phyloP scores from a whole-genome alignment of 176 grass and related monocot species.

The Echinochloa phyllopogon region DNA sequence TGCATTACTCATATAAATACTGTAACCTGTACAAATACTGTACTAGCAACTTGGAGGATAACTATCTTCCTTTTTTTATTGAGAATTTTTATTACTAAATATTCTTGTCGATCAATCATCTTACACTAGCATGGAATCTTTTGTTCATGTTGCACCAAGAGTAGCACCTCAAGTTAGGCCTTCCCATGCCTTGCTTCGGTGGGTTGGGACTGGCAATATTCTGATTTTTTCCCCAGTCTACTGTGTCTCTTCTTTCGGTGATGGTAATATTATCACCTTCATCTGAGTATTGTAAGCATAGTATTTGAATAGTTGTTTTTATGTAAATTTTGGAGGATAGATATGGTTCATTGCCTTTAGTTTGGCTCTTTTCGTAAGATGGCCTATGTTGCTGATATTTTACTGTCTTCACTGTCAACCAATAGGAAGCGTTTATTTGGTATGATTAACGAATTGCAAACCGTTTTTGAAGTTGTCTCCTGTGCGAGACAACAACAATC shows the following conservation, averaged over 20 bases:
- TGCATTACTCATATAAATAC: background rate
- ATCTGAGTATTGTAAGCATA: background rate
- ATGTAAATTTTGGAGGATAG: background rate
- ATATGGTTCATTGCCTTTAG: background rate
- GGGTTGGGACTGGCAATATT: background rate
- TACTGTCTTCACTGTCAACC: constrained; percentile 3
- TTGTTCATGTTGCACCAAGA: background rate
- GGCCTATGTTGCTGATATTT: constrained; percentile 5
- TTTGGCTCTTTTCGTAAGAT: background rate
- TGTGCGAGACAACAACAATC: constrained; percentile 50
- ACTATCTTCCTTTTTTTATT: background rate
- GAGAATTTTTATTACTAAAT: background rate
- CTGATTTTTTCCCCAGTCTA: background rate
- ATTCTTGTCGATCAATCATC: background rate
- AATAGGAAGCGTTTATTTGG: constrained; percentile 78
- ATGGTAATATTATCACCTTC: background rate
- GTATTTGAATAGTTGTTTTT: background rate
- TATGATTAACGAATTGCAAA: constrained; percentile 81
- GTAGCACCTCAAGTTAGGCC: background rate
- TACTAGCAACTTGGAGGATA: background rate
- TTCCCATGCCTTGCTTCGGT: background rate
- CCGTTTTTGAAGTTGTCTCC: constrained; percentile 73
- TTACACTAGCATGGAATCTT: background rate
- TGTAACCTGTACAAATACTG: background rate
- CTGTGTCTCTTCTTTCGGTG: background rate